Evolutionary conservation across 2,329 filamentous ascomycete genomes (phyloP), one percentile per base, ranked within the genome.

Genomic region (Alternaria infectoria): DNA sequence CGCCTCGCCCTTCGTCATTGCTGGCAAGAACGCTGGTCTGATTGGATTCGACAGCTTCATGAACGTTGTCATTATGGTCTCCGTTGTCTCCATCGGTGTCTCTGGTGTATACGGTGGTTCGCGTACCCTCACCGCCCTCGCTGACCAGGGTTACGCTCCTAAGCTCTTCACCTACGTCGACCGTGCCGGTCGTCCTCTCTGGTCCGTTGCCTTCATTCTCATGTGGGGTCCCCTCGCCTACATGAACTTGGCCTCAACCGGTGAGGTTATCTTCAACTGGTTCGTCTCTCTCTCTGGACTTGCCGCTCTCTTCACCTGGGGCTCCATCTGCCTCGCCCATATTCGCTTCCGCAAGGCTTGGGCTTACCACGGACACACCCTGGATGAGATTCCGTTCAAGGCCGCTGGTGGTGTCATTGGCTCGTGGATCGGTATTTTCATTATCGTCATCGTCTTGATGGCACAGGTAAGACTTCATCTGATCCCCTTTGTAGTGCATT

Each of bases 321-420:
- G 86, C 59, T 91, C 91, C 68, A 95, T 97, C 78, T 97, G 93
- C 79, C 82, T 96, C n/a, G 88, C 91, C 23, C 94, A 97, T 80
- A 96, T 97, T 75, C 93, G 93, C 59, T 97, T 97, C 86, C 92
- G 94, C 67, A 82, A 83, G 64, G 79, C 77, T 21, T 81, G 79
- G 79, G 70, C 69, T 44, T 74, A 76, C 61, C 77, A 79, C 54
- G 78, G 77, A 44, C 77, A 79, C 66, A 78, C 76, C 15, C 54
- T 83, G n/a, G 81, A 82, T 51, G 82, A 83, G 72, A 77, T 83
- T 21, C 81, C 82, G 3, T 83, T 80, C 80, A 78, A 73, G 61
- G 81, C 81, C 46, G 68, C 73, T 26, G 77, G 77, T 61, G 81
- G 82, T 57, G 71, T 82, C 15, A 74, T 65, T 47, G 81, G 82